Percentiles rank a stretch among this genome's conserved stretches.
Evolutionary conservation across 495 filamentous ascomycete genomes (phyloP).

Genomic region (Aspergillus panamensis): DNA sequence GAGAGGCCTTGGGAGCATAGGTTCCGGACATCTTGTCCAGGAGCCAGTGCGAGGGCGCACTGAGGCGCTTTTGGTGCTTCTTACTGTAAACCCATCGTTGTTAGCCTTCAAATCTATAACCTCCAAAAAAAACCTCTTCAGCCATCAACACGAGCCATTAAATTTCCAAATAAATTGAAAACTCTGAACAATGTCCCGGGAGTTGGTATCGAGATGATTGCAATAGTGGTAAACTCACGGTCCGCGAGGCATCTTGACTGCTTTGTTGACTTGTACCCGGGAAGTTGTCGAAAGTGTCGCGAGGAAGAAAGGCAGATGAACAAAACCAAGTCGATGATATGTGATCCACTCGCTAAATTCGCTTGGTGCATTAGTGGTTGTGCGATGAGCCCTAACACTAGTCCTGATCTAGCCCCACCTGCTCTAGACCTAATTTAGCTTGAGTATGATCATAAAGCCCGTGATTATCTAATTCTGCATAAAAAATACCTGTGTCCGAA

Average conservation of each 20-base stretch:
- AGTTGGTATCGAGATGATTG: not conserved
- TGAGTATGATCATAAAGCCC: not conserved
- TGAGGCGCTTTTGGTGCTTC: slow-evolving; percentile 99
- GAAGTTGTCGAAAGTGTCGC: slow-evolving; percentile 43
- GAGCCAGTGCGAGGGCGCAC: slow-evolving; percentile 98
- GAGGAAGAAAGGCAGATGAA: slow-evolving; percentile 23
- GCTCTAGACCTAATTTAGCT: not conserved
- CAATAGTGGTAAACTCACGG: slow-evolving; percentile 51
- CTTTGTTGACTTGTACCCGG: slow-evolving; percentile 43
- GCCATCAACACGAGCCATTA: not conserved
- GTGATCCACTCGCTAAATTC: slow-evolving; percentile 30
- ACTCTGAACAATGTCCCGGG: not conserved
- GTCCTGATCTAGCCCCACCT: slow-evolving; percentile 17
- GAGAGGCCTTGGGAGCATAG: slow-evolving; percentile 92
- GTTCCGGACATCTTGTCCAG: slow-evolving; percentile 97
- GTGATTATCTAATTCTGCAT: not conserved
- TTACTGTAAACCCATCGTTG: slow-evolving; percentile 58
- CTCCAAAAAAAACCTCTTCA: not conserved
- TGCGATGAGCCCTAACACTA: slow-evolving; percentile 38
- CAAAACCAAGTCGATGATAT: slow-evolving; percentile 22
- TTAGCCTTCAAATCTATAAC: slow-evolving; percentile 27
- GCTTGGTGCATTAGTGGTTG: slow-evolving; percentile 36
- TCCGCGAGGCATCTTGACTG: slow-evolving; percentile 63
- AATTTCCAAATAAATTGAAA: not conserved
- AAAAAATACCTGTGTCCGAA: not conserved